Percentiles rank a stretch among this genome's conserved stretches.
phyloP scores from a whole-genome alignment of 176 grass and related monocot species.

The Rhipidocladum racemiflorum region DNA sequence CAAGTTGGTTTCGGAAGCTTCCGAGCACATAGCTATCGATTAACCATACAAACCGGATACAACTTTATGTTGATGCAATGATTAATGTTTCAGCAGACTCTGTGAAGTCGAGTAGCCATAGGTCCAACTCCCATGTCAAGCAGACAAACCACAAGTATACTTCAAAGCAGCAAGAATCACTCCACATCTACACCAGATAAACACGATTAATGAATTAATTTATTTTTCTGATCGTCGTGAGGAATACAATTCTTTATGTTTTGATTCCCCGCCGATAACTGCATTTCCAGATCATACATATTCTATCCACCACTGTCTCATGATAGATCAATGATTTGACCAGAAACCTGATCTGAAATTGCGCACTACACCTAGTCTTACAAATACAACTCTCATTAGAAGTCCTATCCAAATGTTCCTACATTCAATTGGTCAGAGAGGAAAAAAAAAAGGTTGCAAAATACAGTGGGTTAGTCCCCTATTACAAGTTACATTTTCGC shows the following conservation, averaged over 20 bases:
- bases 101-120: too few species aligned
- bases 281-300: background rate
- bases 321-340: background rate
- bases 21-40: background rate
- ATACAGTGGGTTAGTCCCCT: background rate
- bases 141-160: too few species aligned
- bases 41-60: background rate
- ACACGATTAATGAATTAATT: background rate
- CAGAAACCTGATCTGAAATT: background rate
- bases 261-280: background rate
- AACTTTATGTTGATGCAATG: background rate
- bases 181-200: background rate
- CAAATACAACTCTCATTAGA: background rate
- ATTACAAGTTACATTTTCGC: background rate
- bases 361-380: background rate
- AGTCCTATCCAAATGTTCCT: constrained; percentile 12
- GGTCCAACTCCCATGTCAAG: too few species aligned
- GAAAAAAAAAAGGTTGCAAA: background rate
- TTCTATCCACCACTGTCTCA: background rate
- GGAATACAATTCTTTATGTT: background rate
- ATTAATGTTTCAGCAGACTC: too few species aligned
- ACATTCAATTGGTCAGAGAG: constrained; percentile 2
- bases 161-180: too few species aligned
- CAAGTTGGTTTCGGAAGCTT: background rate
- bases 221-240: background rate